phyloP scores from a whole-genome alignment of 2,329 filamentous ascomycete species.

The Claviceps digitariae region DNA sequence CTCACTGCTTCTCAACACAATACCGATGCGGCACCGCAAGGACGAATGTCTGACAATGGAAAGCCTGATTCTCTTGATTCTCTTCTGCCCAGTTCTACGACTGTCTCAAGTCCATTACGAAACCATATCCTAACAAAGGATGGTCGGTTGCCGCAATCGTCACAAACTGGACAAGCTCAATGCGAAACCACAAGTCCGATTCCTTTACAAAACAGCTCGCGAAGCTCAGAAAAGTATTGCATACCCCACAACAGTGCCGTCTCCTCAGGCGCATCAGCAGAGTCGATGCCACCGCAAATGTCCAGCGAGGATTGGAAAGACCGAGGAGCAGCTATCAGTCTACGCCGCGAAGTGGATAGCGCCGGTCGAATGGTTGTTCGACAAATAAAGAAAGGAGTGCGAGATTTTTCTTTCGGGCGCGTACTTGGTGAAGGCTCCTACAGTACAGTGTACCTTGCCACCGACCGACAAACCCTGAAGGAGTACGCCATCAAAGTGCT shows the following conservation, averaged over 20 bases:
- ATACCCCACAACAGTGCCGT: constrained; percentile 11
- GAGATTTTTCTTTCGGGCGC: constrained; percentile 88
- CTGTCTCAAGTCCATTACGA: constrained; percentile 6
- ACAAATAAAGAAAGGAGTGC: constrained; percentile 90
- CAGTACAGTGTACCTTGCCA: constrained; percentile 87
- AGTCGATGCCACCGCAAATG: neutral
- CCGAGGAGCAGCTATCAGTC: constrained; percentile 72
- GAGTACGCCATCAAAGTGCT: constrained; percentile 98
- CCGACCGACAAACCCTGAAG: constrained; percentile 83
- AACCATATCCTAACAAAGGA: constrained; percentile 1
- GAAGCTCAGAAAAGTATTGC: constrained; percentile 34
- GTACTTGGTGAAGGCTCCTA: constrained; percentile 93
- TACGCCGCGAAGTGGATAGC: constrained; percentile 72
- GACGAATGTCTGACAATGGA: neutral
- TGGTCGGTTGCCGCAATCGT: constrained; percentile 8
- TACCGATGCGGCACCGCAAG: neutral
- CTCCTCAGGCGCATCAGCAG: constrained; percentile 22
- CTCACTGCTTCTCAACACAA: constrained; percentile 3
- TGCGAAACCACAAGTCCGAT: constrained; percentile 37
- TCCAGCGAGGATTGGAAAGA: constrained; percentile 92
- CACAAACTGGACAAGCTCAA: constrained; percentile 36
- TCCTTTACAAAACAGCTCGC: constrained; percentile 65
- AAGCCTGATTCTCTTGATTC: neutral
- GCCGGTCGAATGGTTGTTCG: constrained; percentile 70
- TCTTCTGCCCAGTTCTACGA: neutral